These are phyloP conservation scores for Syzygium grande DNA, from an alignment of 345 rosid species.

Conservation along the genomic window DNA sequence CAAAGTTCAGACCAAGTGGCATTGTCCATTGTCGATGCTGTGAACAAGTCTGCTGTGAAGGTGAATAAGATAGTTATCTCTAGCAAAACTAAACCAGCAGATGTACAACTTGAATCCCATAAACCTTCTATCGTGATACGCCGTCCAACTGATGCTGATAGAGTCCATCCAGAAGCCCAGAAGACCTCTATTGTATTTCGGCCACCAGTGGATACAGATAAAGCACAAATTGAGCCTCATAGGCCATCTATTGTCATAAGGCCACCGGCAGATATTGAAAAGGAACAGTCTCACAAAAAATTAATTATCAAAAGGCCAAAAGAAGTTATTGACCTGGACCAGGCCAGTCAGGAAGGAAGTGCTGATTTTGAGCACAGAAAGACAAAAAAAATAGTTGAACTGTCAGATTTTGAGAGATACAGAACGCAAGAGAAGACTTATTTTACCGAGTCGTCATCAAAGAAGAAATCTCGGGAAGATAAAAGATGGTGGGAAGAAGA, in stretches of 20 bases:
- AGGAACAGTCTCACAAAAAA: conserved; percentile 66
- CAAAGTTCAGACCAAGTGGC: conserved; percentile 45
- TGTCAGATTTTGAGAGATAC: conserved; percentile 53
- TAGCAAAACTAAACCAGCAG: conserved; percentile 57
- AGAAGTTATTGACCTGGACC: conserved; percentile 65
- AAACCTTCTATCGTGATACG: conserved; percentile 53
- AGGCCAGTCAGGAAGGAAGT: conserved; percentile 61
- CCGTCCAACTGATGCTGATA: conserved; percentile 46
- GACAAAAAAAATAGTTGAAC: conserved; percentile 75
- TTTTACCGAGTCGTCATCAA: conserved; percentile 33
- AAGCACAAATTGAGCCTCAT: conserved; percentile 51
- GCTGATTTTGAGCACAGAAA: conserved; percentile 56
- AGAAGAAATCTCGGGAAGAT: conserved; percentile 54
- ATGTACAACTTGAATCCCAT: conserved; percentile 41
- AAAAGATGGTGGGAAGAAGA: conserved; percentile 80
- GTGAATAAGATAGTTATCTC: conserved; percentile 66
- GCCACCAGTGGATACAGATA: conserved; percentile 51
- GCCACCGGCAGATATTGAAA: conserved; percentile 64
- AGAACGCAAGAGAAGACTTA: conserved; percentile 29
- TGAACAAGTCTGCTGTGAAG: conserved; percentile 39
- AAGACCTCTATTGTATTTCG: conserved; percentile 49
- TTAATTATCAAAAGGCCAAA: conserved; percentile 69
- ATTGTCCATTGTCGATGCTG: conserved; percentile 41
- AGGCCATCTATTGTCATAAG: conserved; percentile 74
- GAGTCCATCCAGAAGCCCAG: conserved; percentile 44